Evolutionary conservation across 371 early-diverging fungal species (phyloP).

Genomic region (Mucor piriformis): DNA sequence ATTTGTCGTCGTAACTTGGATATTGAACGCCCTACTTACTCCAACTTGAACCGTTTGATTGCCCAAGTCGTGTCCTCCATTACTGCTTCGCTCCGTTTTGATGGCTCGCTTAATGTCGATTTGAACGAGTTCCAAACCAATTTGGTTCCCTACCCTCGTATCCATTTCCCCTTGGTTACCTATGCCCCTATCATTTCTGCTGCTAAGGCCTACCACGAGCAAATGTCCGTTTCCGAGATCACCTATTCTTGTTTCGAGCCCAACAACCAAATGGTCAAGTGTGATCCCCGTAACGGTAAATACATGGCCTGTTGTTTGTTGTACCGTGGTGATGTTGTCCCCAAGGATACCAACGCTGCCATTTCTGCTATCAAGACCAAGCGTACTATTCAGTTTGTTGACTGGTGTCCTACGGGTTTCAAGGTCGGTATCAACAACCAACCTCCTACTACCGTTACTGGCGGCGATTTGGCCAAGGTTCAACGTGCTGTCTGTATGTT

Average conservation of each 20-base stretch:
- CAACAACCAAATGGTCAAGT: slow-evolving; percentile 95
- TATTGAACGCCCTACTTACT: slow-evolving; percentile 97
- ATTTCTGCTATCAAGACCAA: slow-evolving; percentile 88
- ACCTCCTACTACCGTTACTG: slow-evolving; percentile 88
- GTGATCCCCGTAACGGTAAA: slow-evolving; percentile 91
- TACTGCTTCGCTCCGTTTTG: slow-evolving; percentile 99
- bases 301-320: slow-evolving; percentile 95
- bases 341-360: slow-evolving; percentile 86
- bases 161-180: slow-evolving; percentile 97
- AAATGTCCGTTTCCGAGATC: slow-evolving; percentile 86
- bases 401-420: slow-evolving; percentile 99
- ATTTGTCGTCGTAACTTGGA: slow-evolving; percentile 99
- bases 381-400: slow-evolving; percentile 93
- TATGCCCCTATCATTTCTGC: slow-evolving; percentile 92
- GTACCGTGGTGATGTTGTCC: slow-evolving; percentile 91
- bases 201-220: slow-evolving; percentile 90
- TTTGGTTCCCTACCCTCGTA: slow-evolving; percentile 97
- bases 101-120: slow-evolving; percentile 96
- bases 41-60: slow-evolving; percentile 98
- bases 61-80: slow-evolving; percentile 99
- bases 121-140: slow-evolving; percentile 98
- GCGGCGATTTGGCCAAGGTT: slow-evolving; percentile 90
- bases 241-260: slow-evolving; percentile 92
- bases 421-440: slow-evolving; percentile 96
- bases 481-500: slow-evolving; percentile 95